Base-by-base conservation (phyloP, 1,139 yeast genomes). In the Candida albicans region DNA sequence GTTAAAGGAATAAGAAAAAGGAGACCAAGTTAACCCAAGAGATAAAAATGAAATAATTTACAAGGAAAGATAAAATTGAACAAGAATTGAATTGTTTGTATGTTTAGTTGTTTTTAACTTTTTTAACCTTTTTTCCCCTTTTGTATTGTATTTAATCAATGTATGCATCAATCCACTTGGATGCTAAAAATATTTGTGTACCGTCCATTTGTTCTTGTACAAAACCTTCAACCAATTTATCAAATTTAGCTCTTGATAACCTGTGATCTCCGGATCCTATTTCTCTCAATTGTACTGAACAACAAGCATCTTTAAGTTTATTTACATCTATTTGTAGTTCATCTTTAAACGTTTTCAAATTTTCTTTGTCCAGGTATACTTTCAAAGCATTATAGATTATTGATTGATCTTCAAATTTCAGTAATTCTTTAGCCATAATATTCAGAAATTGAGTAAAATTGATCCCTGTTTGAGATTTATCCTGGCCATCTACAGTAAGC, bases 361-460 rank as follows among this genome's bases (percentile, higher is more conserved):
- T 27, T 12, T 40, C 45, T 31, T 38, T 40, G 22, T 33, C 44
- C 41, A 39, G 43, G 28, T 37, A 48, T 7, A 42, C 79, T 46
- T 72, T 72, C 52, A 90, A 73, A 4, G 96, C 91, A 38, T 77
- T 73, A 42, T 70, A 62, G 12, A 91, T 67, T 45, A 87, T 87
- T 26, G 70, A 68, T 35, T 77, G 70, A 43, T 81, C 80, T 25
- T 89, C 86, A 44, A 88, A 68, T 44, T 74, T 73, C 43, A 73
- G 68, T 40, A 87, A 62, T 48, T 79, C 80, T 6, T 67, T 66
- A 2, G 89, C 81, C 84, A 91, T 81, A 35, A 83, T 67, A 4
- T 84, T 79, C 57, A 87, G 68, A 60, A 83, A 91, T 39, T 78
- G 79, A 2, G 95, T 82, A 57, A 90, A 88, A 35, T 81, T 80